Conservation (phyloP, 352 stramenopile species). For the Globisporangium splendens region DNA sequence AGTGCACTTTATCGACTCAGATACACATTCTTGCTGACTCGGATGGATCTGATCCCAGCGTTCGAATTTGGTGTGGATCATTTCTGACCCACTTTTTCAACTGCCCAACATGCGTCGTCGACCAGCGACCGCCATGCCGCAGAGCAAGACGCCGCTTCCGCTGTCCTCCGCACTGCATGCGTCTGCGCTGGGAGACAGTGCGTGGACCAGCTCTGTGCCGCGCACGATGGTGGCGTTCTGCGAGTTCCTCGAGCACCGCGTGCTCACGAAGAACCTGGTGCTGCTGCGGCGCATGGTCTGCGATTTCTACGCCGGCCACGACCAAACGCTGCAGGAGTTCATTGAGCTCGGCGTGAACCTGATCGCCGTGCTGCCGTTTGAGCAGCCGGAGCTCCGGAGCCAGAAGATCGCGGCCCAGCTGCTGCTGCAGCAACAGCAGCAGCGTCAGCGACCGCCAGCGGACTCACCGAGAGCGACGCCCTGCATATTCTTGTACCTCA, state of each 20-base stretch:
- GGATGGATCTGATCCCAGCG: too few relatives aligned
- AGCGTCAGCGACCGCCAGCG: neutral
- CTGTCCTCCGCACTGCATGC: too few relatives aligned
- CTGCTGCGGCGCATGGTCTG: constrained; percentile 24
- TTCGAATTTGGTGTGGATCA: too few relatives aligned
- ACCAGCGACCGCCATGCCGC: too few relatives aligned
- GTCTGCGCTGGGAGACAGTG: too few relatives aligned
- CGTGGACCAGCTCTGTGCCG: too few relatives aligned
- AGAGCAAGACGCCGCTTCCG: too few relatives aligned
- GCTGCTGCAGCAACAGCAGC: constrained; percentile 31
- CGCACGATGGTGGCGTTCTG: constrained; percentile 15
- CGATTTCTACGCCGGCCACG: constrained; percentile 23
- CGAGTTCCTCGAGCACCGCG: constrained; percentile 28
- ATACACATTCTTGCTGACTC: too few relatives aligned
- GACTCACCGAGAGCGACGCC: neutral
- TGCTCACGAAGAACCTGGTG: constrained; percentile 23
- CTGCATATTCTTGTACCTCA: constrained; percentile 22
- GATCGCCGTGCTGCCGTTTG: constrained; percentile 23
- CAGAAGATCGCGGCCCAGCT: constrained; percentile 15
- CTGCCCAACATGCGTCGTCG: too few relatives aligned
- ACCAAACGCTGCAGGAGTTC: constrained; percentile 31
- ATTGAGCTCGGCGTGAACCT: constrained; percentile 28
- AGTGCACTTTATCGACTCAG: too few relatives aligned
- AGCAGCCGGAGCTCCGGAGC: constrained; percentile 2
- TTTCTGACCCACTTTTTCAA: too few relatives aligned